Evolutionary conservation across 2,329 filamentous ascomycete species (phyloP).

Genomic region (Pyrenochaeta sp.): DNA sequence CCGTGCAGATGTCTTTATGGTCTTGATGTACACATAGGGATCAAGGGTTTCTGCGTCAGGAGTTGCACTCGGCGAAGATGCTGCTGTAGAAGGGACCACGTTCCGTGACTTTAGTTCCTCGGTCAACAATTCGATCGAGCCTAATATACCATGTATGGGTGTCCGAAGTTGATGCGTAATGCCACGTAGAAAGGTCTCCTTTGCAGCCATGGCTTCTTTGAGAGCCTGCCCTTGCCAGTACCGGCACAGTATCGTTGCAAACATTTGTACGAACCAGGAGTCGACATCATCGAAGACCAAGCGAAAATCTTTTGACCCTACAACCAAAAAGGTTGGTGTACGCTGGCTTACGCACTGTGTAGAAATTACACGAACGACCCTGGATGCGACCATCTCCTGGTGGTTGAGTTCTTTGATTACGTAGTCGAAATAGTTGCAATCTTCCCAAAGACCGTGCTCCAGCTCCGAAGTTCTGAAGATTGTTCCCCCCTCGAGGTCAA

Average conservation of each 20-base stretch:
- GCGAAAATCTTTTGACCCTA: constrained; percentile 54
- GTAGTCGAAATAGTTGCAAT: constrained; percentile 51
- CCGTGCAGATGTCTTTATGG: constrained; percentile 52
- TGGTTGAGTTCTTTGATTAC: constrained; percentile 51
- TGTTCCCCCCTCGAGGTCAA: constrained; percentile 37
- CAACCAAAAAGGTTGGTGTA: constrained; percentile 46
- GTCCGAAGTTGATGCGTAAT: constrained; percentile 60
- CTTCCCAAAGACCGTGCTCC: constrained; percentile 57
- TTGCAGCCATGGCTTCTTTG: constrained; percentile 53
- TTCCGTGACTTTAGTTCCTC: constrained; percentile 50
- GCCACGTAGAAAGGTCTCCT: constrained; percentile 56
- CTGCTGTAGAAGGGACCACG: constrained; percentile 11
- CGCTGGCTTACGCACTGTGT: constrained; percentile 47
- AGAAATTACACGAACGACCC: constrained; percentile 50
- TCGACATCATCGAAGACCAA: constrained; percentile 59
- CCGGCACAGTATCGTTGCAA: constrained; percentile 50
- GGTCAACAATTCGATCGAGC: constrained; percentile 52
- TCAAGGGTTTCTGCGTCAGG: constrained; percentile 25
- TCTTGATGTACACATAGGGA: constrained; percentile 39
- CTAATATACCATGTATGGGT: constrained; percentile 59
- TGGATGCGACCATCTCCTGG: constrained; percentile 28
- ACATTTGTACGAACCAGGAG: constrained; percentile 56
- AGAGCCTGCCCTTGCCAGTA: constrained; percentile 52
- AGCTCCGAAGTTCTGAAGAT: constrained; percentile 39
- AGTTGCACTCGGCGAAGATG: constrained; percentile 17